Evolutionary conservation across 1,284 basidiomycete species (phyloP), one percentile per base, ranked within the genome.

Genomic region (Mycena citricolor): DNA sequence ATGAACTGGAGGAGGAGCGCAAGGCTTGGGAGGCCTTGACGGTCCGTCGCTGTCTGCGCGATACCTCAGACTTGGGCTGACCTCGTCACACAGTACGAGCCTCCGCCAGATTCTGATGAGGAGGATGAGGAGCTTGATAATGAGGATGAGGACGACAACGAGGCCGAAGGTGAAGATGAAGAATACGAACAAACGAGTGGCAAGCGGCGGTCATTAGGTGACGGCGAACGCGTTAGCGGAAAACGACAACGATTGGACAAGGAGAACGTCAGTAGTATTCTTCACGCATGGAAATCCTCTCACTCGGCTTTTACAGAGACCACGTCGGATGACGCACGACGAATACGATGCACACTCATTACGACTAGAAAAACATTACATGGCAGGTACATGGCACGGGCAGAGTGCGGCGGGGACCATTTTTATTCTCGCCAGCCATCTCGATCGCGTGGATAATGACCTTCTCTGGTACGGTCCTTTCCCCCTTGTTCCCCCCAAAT

Each of bases 361-460:
- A 23, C 70, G 77, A 14, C 67, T 97, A 30, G 77, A 86, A 55
- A 87, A 86, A 58, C 88, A 99, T 66, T 98, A 97, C 61, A 74
- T 76, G 51, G 74, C 81, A 6, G 97, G 97, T 31, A 90, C 90
- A 34, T 90, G 80, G 67, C 81, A 89, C 58, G 93, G 93, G 2
- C 93, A 95, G 69, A 91, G 90, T 54, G 90, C 91, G 8, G 84
- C 94, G 2, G 86, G 86, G 13, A 89, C 89, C 26, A 80, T 98
- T 40, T 99, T 97, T 61, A 76, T 94, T 45, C 81, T 99, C 4
- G 91, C 94, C 11, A 93, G 88, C 5, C 76, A 84, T 10, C 77
- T 97, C 11, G 92, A 95, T 58, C 81, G 94, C 20, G 86, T 87
- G 10, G 94, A 97, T 63, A 93, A 94, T 60, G 94, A 98, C 62